A percentile compares a stretch with the other conserved stretches of the same genome.
phyloP scores from a whole-genome alignment of 192 early-diverging fungal species.

The Coemansia sp. region DNA sequence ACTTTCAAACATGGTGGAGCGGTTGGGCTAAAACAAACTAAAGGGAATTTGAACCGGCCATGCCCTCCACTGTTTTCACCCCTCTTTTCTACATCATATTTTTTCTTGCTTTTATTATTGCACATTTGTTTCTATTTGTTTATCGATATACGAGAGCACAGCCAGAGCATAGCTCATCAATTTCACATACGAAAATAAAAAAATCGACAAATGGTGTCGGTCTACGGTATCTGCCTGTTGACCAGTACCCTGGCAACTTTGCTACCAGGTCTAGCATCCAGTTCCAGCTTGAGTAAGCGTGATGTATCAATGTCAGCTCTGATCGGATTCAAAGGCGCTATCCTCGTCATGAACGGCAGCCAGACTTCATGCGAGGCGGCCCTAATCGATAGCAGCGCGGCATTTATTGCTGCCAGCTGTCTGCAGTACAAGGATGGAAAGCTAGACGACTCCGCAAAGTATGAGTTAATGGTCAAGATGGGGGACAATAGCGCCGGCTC shows the following conservation, averaged over 20 bases:
- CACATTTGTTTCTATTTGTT: neutral
- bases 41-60: neutral
- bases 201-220: slow-evolving; percentile 7
- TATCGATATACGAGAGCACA: neutral
- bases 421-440: slow-evolving; percentile 11
- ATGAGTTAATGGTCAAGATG: slow-evolving; percentile 21
- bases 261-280: neutral
- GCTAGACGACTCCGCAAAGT: slow-evolving; percentile 5
- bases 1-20: neutral
- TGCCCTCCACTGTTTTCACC: neutral
- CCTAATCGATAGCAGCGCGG: slow-evolving; percentile 37
- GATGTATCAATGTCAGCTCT: slow-evolving; percentile 19
- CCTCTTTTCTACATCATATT: neutral
- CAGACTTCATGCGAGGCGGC: slow-evolving; percentile 46
- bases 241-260: neutral
- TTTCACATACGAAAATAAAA: neutral
- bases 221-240: slow-evolving; percentile 1
- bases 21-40: neutral
- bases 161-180: slow-evolving; percentile 1
- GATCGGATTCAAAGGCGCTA: slow-evolving; percentile 15
- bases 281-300: neutral
- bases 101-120: neutral
- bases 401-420: slow-evolving; percentile 43
- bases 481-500: slow-evolving; percentile 17
- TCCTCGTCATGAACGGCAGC: slow-evolving; percentile 25